Percentiles rank a stretch among this genome's conserved stretches.
phyloP scores from a whole-genome alignment of 83 land plant genomes.

The Larix sibirica region DNA sequence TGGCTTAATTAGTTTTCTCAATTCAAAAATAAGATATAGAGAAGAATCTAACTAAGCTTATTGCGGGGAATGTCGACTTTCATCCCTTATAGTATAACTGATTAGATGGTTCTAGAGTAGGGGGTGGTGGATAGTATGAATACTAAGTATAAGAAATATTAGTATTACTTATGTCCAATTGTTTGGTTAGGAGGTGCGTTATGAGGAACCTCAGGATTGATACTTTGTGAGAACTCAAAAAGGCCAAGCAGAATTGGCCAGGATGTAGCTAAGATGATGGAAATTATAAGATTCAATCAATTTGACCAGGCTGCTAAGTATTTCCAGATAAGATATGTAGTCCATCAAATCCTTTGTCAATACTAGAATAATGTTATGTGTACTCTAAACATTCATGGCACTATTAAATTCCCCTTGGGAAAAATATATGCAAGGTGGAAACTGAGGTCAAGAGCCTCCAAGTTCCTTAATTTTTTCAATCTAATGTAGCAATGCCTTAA shows the following conservation, averaged over 20 bases:
- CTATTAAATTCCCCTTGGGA: too few species aligned
- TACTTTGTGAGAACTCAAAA: constrained; percentile 35
- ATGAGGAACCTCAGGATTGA: constrained; percentile 25
- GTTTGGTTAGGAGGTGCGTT: not conserved
- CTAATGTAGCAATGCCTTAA: too few species aligned
- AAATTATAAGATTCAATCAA: constrained; percentile 40
- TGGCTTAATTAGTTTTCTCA: constrained; percentile 33
- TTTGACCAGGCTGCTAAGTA: constrained; percentile 27
- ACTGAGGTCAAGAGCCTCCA: too few species aligned
- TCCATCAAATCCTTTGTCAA: not conserved
- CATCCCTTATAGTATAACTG: constrained; percentile 41
- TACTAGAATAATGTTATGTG: too few species aligned
- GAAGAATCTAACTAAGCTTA: constrained; percentile 1
- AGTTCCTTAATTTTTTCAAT: too few species aligned
- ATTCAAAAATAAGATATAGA: constrained; percentile 27
- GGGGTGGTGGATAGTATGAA: constrained; percentile 31
- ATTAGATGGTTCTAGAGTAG: constrained; percentile 26
- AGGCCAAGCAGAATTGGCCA: constrained; percentile 32
- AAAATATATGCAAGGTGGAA: too few species aligned
- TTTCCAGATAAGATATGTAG: constrained; percentile 24
- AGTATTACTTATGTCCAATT: not conserved
- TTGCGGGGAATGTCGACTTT: constrained; percentile 11
- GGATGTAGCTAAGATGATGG: constrained; percentile 19
- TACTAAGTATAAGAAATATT: constrained; percentile 34
- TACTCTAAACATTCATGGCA: too few species aligned